These are phyloP conservation scores for Trametes cinnabarina DNA, from an alignment of 768 basidiomycete species.

Conservation along the genomic window DNA sequence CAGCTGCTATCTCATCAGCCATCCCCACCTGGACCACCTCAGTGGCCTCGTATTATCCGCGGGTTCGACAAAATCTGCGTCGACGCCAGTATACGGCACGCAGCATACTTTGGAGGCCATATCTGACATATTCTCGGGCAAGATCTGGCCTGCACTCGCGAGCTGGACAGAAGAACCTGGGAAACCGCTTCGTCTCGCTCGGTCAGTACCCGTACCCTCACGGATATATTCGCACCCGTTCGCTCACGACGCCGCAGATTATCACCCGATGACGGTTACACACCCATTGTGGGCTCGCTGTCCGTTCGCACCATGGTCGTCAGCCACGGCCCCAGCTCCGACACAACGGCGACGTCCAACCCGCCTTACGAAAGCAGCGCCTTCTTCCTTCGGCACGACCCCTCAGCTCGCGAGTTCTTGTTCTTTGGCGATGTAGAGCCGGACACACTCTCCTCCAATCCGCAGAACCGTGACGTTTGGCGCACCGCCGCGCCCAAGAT, in stretches of 20 bases:
- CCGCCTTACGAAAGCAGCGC: conserved; percentile 75
- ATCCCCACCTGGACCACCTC: conserved; percentile 91
- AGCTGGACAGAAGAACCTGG: conserved; percentile 68
- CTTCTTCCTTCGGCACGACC: conserved; percentile 77
- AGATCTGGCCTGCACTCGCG: conserved; percentile 84
- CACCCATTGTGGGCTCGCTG: conserved; percentile 48
- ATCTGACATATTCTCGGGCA: conserved; percentile 70
- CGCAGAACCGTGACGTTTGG: conserved; percentile 75
- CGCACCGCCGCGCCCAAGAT: conserved; percentile 75
- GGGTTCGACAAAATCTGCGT: conserved; percentile 62
- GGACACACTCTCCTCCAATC: conserved; percentile 62
- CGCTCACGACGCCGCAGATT: conserved; percentile 38
- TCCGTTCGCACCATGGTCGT: conserved; percentile 68
- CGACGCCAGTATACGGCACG: conserved; percentile 63
- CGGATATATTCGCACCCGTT: no score
- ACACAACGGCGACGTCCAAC: conserved; percentile 11
- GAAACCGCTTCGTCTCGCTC: conserved; percentile 59
- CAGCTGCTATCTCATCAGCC: conserved; percentile 84
- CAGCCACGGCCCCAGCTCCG: conserved; percentile 62
- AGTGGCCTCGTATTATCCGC: conserved; percentile 80
- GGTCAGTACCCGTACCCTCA: conserved; percentile 56
- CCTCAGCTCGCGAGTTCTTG: conserved; percentile 65
- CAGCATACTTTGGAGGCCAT: conserved; percentile 64
- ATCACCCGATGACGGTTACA: conserved; percentile 51
- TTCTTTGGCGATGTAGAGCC: conserved; percentile 97